Evolutionary conservation across 1,139 yeast species (phyloP).

Genomic region (Petasospora rhodanensis): DNA sequence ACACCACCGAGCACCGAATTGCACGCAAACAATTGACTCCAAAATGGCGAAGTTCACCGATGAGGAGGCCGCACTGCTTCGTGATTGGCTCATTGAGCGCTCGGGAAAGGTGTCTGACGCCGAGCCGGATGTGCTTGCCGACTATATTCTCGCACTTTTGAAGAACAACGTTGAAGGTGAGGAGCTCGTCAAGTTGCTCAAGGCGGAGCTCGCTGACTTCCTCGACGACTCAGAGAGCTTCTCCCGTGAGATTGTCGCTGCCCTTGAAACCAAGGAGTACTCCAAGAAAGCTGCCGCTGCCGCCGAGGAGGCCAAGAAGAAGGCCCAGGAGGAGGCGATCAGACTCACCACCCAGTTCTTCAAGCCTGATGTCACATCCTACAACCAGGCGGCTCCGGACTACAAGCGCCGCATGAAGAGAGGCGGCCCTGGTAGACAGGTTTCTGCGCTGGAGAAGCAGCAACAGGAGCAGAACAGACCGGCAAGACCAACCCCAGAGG

Average conservation of each 20-base stretch:
- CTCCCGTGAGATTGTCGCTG: conserved; percentile 29
- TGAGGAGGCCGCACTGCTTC: conserved; percentile 23
- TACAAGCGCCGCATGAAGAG: conserved; percentile 5
- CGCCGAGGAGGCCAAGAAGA: conserved; percentile 8
- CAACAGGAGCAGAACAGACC: background rate
- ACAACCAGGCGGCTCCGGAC: conserved; percentile 11
- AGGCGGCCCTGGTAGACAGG: background rate
- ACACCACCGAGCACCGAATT: no score
- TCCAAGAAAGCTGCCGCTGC: conserved; percentile 1
- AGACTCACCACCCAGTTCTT: conserved; percentile 11
- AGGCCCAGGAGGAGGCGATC: conserved; percentile 6
- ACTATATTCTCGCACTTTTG: conserved; percentile 40
- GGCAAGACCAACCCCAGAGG: conserved; percentile 1
- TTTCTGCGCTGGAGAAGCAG: background rate
- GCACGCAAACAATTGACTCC: no score
- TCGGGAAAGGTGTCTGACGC: conserved; percentile 34
- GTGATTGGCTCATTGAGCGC: conserved; percentile 34
- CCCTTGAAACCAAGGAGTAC: conserved; percentile 18
- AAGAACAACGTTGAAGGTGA: conserved; percentile 33
- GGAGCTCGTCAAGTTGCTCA: conserved; percentile 30
- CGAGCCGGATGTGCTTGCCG: conserved; percentile 40
- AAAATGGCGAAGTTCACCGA: conserved; percentile 14
- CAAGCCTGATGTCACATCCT: conserved; percentile 13
- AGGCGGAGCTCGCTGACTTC: conserved; percentile 35
- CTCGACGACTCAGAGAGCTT: conserved; percentile 25